Base-by-base conservation (phyloP, 805 yeast species). In the Wickerhamomyces ciferrii region DNA sequence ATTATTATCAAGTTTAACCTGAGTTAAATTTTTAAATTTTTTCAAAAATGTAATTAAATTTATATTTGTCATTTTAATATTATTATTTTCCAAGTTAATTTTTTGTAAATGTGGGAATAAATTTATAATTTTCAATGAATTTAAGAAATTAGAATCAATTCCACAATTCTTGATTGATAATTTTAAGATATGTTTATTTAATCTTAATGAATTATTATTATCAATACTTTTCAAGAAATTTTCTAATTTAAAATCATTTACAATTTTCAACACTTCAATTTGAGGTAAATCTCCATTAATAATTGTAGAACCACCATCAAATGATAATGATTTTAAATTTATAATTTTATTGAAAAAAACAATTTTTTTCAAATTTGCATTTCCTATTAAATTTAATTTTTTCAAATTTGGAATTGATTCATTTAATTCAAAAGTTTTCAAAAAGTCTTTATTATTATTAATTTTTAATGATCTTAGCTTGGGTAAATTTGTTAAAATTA, bases 391-490 rank as follows among this genome's bases (percentile, higher is more conserved):
- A 15, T 53, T 43, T 35, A 57, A 31, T 13, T 43, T 46, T 15
- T 37, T 29, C 43, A 57, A 32, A 11, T 39, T 37, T 7, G 3
- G 14, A 25, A 17, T 14, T 39, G 23, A 4, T 17, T 20, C 19
- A 11, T 34, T 27, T 1, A 18, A 15, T 4, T 42, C 25, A 6
- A 35, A 17, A 7, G 39, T 24, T 23, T 35, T 29, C 24, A 19
- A 19, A 10, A 10, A 13, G 2, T 17, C 6, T 19, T 23, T 42
- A 45, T 70, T 69, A 4, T 75, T 74, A 52, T 72, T 75, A 15
- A 71, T 51, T 46, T 75, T 58, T 32, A 74, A 56, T 8, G 63
- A 62, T 41, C 76, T 56, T 45, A 73, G 61, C 44, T 68, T 66
- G 9, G 55, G 53, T 32, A 72, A 18, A 19, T 53, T 21, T 51